Percentiles rank a stretch among this genome's conserved stretches.
phyloP scores from a whole-genome alignment of 768 basidiomycete species.

The Leucocoprinus leucothites region DNA sequence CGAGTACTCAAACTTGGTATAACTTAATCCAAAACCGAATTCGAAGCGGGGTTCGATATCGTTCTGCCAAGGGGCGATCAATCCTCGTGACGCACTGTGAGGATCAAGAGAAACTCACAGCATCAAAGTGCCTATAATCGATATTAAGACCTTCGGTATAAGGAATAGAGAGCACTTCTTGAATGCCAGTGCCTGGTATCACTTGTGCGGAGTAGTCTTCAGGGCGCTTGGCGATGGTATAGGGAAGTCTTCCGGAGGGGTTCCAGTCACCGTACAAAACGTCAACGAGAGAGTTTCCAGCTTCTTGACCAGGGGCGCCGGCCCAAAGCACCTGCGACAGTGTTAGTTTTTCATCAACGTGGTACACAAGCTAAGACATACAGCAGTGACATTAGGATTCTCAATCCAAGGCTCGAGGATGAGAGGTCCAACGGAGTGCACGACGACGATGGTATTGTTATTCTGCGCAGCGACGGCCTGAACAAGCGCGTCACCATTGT shows the following conservation, averaged over 20 bases:
- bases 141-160: slow-evolving; percentile 47
- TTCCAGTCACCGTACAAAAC: slow-evolving; percentile 69
- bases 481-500: slow-evolving; percentile 68
- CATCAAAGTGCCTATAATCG: slow-evolving; percentile 73
- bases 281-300: slow-evolving; percentile 68
- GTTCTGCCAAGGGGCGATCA: slow-evolving; percentile 33
- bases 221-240: slow-evolving; percentile 64
- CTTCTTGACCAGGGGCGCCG: slow-evolving; percentile 64
- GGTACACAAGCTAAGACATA: slow-evolving; percentile 30
- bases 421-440: slow-evolving; percentile 60
- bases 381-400: slow-evolving; percentile 69
- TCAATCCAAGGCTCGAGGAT: slow-evolving; percentile 68
- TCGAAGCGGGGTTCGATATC: slow-evolving; percentile 79
- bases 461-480: slow-evolving; percentile 62
- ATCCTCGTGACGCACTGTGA: background rate
- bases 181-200: slow-evolving; percentile 29
- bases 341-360: slow-evolving; percentile 9
- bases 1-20: slow-evolving; percentile 77
- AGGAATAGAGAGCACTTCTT: slow-evolving; percentile 45
- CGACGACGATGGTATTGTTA: slow-evolving; percentile 71
- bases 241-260: slow-evolving; percentile 67
- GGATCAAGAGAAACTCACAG: slow-evolving; percentile 37
- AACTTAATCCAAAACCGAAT: slow-evolving; percentile 89
- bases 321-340: slow-evolving; percentile 55
- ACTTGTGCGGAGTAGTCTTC: slow-evolving; percentile 59